These are phyloP conservation scores for Zea luxurians DNA, from an alignment of 176 grass and related monocot genomes.

Conservation along the genomic window DNA sequence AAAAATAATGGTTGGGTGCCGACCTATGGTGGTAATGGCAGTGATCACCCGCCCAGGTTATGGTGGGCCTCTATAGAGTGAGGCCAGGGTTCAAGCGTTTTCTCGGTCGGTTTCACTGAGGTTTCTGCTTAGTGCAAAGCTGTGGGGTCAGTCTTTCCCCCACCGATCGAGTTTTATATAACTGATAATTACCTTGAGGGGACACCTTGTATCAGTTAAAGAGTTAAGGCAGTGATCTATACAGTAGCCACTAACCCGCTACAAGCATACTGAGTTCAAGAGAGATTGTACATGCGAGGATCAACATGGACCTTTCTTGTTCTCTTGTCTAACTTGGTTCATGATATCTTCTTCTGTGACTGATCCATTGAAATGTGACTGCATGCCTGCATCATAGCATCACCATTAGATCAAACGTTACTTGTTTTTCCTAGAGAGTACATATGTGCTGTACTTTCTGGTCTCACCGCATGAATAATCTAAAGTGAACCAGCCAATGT, in stretches of 20 bases:
- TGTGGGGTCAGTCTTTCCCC: background rate
- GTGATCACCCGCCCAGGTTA: background rate
- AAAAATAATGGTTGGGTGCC: background rate
- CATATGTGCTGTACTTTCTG: background rate
- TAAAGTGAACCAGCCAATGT: background rate
- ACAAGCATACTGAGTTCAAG: background rate
- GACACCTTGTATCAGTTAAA: background rate
- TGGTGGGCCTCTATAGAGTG: background rate
- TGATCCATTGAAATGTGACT: background rate
- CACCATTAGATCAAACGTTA: background rate
- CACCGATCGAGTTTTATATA: background rate
- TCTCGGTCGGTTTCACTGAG: background rate
- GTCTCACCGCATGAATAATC: background rate
- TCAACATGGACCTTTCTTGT: background rate
- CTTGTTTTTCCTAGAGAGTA: background rate
- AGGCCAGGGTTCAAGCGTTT: background rate
- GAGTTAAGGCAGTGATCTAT: constrained; percentile 3
- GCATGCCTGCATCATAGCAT: background rate
- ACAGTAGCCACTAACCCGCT: background rate
- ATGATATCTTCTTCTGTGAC: background rate
- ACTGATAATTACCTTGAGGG: constrained; percentile 4
- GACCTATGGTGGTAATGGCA: background rate
- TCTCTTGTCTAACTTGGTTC: background rate
- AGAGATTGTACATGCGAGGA: background rate
- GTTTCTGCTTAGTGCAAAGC: background rate